Base-by-base conservation (phyloP, 1,284 basidiomycete genomes). In the Trichosporon asahii region DNA sequence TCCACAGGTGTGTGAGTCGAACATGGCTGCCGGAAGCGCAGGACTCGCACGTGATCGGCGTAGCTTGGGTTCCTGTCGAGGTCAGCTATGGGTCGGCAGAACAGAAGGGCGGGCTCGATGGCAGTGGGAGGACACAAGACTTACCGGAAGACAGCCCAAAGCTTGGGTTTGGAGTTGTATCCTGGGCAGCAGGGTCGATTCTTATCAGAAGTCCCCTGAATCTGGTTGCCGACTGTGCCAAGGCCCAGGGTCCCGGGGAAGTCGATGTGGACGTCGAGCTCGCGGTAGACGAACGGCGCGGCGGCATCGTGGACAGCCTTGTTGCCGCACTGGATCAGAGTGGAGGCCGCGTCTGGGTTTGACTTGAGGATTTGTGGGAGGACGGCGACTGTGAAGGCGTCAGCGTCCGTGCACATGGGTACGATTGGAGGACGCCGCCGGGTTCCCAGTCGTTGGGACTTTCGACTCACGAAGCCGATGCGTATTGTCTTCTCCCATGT, bases 1-100 rank as follows among this genome's bases (percentile, higher is more conserved):
- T 23, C 60, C 0, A 53, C 3, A 2, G 70, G 70, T 8, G 49
- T 65, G 40, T 73, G 72, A 21, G 66, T 35, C 4, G 68, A 53
- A 40, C 72, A 73, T 0, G 68, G 70, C 66, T 73, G 72, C 11
- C 64, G 63, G 33, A 73, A 73, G 64, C 63, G 70, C 3, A 73
- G 37, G 8, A 63, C 68, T n/a, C 68, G 69, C 40, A 73, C 72
- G 7, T 68, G 63, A 1, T 49, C 33, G 9, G 72, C 72, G 27
- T 73, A 68, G 6, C 37, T 40, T 0, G 60, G 27, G 21, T 57
- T 55, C 15, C 72, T 73, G 25, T 37, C 9, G 23, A 44, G 21
- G 6, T 31, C 66, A n/a, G 9, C 14, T n/a, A n/a, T n/a, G n/a
- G n/a, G n/a, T n/a, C n/a, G n/a, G n/a, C n/a, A n/a, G n/a, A n/a